Base-by-base conservation (phyloP, 2,329 filamentous ascomycete genomes). In the Corynespora cassiicola region DNA sequence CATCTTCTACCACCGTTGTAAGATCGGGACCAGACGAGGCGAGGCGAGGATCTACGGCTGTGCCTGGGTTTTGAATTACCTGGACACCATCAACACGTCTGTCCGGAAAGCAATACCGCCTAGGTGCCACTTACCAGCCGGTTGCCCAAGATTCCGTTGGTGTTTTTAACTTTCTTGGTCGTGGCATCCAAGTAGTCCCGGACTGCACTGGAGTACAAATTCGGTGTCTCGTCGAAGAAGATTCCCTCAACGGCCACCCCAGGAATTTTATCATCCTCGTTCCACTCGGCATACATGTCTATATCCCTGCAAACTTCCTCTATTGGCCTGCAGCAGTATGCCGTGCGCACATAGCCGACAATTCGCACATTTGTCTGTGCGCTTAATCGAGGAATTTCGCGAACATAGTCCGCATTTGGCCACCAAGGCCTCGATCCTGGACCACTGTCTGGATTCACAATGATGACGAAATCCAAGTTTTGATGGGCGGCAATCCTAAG, bases 221-320 rank as follows among this genome's bases (percentile, higher is more conserved):
- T 54, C 2, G 75, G 74, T 8, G 73, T 72, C 57, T 79, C 76
- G 46, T 79, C 76, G 26, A 79, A 72, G 54, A 79, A 78, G 45
- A 79, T 75, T 32, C 76, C 76, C 29, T 66, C 62, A 39, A 79
- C 54, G 12, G 64, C 61, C 23, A 77, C 57, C 6, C 58, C 58
- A 7, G 55, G 50, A 38, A 63, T 58, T 11, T 47, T 56, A 3
- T 39, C 16, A 4, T 45, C 26, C 24, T 51, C 57, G 25, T 60
- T 58, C 71, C 76, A 78, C 7, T 51, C 61, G 7, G 68, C 69
- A 45, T 79, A 80, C 5, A 57, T 66, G 22, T 65, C 63, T 27
- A 80, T 68, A 41, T 80, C 77, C 27, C 54, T 21, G 9, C 39
- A 43, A 3, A 61, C 49, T 11, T 52, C 35, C 10, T 49, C 25